Percentiles rank a stretch among this genome's conserved stretches.
phyloP scores from a whole-genome alignment of 176 grass and related monocot species.

The Aegilops sharonensis region DNA sequence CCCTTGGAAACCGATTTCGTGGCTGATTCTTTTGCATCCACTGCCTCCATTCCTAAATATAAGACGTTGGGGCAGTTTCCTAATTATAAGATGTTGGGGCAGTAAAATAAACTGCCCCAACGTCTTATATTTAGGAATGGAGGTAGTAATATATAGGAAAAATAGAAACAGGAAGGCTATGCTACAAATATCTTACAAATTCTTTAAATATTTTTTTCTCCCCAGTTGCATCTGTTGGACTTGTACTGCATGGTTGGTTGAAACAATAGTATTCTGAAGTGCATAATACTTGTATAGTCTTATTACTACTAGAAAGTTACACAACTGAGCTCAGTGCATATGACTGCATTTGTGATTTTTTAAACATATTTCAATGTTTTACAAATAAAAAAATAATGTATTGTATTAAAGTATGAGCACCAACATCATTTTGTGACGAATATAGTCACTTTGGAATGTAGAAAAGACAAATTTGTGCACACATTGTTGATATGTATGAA shows the following conservation, averaged over 20 bases:
- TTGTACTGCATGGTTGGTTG: neutral
- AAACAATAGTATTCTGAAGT: neutral
- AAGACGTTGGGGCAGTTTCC: too few species aligned
- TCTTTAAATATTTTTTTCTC: neutral
- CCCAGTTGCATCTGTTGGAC: neutral
- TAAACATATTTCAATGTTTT: neutral
- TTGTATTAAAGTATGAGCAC: neutral
- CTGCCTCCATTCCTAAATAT: too few species aligned
- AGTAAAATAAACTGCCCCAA: too few species aligned
- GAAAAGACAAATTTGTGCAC: neutral
- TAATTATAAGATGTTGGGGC: too few species aligned
- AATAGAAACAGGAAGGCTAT: neutral
- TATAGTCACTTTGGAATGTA: constrained; percentile 3
- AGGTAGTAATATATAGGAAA: neutral
- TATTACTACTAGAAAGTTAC: neutral
- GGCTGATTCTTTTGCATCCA: neutral
- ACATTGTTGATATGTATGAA: neutral
- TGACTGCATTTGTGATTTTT: neutral
- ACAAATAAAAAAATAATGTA: neutral
- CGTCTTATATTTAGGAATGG: too few species aligned
- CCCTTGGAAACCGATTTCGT: neutral
- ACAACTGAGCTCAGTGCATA: neutral
- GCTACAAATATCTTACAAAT: constrained; percentile 9
- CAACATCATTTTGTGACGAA: neutral
- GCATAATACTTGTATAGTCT: neutral